A percentile compares a stretch with the other conserved stretches of the same genome.
These are phyloP conservation scores for Domatiomyces globalis DNA, from an alignment of 2,329 filamentous ascomycete species.

Conservation along the genomic window DNA sequence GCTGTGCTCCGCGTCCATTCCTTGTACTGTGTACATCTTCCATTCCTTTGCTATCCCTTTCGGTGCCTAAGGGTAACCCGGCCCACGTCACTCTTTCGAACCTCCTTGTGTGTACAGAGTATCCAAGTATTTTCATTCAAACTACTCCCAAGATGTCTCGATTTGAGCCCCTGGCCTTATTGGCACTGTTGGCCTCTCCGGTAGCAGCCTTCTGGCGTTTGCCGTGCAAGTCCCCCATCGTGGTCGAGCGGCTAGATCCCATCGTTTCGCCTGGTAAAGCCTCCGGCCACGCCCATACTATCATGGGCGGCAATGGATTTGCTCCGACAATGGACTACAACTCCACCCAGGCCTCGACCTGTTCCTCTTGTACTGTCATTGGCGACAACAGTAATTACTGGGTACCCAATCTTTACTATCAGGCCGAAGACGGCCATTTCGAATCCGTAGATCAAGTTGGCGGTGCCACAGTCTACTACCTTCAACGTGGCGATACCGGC, in stretches of 20 bases:
- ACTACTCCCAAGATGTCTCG: constrained; percentile 1
- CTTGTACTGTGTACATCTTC: not conserved
- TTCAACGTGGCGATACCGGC: constrained; percentile 38
- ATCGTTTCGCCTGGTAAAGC: constrained; percentile 48
- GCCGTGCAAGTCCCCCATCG: constrained; percentile 20
- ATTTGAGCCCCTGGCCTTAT: not conserved
- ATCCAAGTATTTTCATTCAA: too few species aligned
- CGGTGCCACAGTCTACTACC: constrained; percentile 46
- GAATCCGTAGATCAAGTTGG: constrained; percentile 47
- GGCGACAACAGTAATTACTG: constrained; percentile 64
- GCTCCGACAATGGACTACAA: constrained; percentile 35
- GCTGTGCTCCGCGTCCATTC: not conserved
- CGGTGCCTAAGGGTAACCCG: not conserved
- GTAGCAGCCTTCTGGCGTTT: constrained; percentile 19
- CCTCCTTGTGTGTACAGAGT: too few species aligned
- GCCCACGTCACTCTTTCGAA: not conserved
- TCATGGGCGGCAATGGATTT: constrained; percentile 59
- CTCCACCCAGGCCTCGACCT: constrained; percentile 41
- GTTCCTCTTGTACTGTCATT: constrained; percentile 55
- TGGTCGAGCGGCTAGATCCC: constrained; percentile 40
- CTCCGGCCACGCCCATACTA: constrained; percentile 52
- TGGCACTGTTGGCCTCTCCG: constrained; percentile 14
- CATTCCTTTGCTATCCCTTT: not conserved
- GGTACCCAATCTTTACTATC: constrained; percentile 57
- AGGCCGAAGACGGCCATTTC: constrained; percentile 48